These are phyloP conservation scores for Arthrobotrys iridis DNA, from an alignment of 2,329 filamentous ascomycete genomes.

Conservation along the genomic window DNA sequence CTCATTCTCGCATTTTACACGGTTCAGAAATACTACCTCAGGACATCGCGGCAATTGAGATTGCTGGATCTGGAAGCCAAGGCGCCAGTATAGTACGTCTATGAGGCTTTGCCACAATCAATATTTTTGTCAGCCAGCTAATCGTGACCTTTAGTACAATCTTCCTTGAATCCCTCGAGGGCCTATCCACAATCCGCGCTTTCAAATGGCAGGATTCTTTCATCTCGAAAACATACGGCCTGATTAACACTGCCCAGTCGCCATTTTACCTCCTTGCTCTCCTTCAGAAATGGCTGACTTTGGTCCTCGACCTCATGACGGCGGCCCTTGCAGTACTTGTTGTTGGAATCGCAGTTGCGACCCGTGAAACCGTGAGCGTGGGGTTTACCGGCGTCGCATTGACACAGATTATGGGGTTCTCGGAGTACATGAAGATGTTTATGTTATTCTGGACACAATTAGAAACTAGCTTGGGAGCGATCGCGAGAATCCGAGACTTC, in stretches of 20 bases:
- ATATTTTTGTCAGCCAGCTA: background rate
- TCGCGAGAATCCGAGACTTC: constrained; percentile 61
- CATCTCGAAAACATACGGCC: constrained; percentile 63
- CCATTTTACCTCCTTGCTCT: constrained; percentile 70
- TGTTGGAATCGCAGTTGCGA: constrained; percentile 65
- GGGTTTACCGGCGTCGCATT: constrained; percentile 62
- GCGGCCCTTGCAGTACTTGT: constrained; percentile 65
- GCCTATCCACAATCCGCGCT: constrained; percentile 68
- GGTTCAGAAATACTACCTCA: constrained; percentile 70
- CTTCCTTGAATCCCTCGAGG: constrained; percentile 69
- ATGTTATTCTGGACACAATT: constrained; percentile 61
- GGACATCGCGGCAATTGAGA: constrained; percentile 70
- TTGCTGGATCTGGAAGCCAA: constrained; percentile 72
- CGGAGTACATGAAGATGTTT: constrained; percentile 59
- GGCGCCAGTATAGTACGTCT: constrained; percentile 65
- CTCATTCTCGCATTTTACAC: constrained; percentile 64
- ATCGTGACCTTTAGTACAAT: constrained; percentile 61
- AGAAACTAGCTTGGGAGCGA: constrained; percentile 61
- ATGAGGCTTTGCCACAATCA: background rate
- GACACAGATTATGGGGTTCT: constrained; percentile 60
- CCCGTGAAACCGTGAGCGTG: constrained; percentile 59
- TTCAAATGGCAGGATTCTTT: constrained; percentile 67
- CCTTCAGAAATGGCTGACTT: constrained; percentile 69
- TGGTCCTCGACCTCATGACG: constrained; percentile 67
- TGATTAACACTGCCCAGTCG: constrained; percentile 68